Conservation (phyloP, 2,329 filamentous ascomycete species). For the Pestalotiopsis sp. region DNA sequence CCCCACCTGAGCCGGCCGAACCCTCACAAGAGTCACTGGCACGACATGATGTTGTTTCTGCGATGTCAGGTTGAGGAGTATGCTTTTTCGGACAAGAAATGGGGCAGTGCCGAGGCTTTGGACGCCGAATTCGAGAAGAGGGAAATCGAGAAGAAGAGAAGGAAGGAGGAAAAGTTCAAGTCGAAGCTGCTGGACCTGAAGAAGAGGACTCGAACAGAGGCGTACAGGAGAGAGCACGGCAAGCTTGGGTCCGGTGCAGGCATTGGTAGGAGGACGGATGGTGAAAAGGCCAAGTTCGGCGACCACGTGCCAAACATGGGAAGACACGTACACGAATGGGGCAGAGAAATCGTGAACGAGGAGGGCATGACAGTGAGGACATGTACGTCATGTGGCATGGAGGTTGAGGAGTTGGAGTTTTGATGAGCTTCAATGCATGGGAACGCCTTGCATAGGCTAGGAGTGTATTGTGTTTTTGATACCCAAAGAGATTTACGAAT, state of each 20-base stretch:
- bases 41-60: constrained; percentile 98
- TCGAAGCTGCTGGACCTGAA: constrained; percentile 88
- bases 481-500: background rate
- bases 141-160: constrained; percentile 76
- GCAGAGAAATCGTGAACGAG: constrained; percentile 67
- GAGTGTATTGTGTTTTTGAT: background rate
- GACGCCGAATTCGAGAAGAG: constrained; percentile 87
- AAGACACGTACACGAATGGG: constrained; percentile 90
- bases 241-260: constrained; percentile 48
- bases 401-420: constrained; percentile 76
- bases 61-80: constrained; percentile 95
- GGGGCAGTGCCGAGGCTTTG: constrained; percentile 83
- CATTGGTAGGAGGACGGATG: constrained; percentile 36
- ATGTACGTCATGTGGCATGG: constrained; percentile 76
- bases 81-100: constrained; percentile 80
- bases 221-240: constrained; percentile 74
- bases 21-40: constrained; percentile 93
- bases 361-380: constrained; percentile 80
- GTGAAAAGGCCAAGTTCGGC: constrained; percentile 67
- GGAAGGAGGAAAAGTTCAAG: constrained; percentile 91
- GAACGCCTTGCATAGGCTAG: background rate
- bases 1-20: constrained; percentile 90
- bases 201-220: constrained; percentile 89
- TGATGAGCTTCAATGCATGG: constrained; percentile 31
- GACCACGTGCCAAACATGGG: constrained; percentile 69